Conservation (phyloP, 2,329 filamentous ascomycete species). For the Fusarium solani-melongenae region DNA sequence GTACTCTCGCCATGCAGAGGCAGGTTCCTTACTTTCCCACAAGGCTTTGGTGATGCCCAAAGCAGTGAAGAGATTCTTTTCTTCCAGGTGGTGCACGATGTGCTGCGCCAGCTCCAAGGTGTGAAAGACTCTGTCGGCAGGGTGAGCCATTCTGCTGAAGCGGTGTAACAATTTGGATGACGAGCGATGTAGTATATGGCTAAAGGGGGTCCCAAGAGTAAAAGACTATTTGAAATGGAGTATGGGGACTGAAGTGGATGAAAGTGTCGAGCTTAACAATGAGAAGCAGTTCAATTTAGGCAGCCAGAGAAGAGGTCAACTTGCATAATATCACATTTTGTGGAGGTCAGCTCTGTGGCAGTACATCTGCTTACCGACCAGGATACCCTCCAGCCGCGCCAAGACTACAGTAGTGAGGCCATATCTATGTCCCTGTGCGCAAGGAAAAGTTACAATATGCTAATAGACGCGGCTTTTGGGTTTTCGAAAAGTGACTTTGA, state of each 20-base stretch:
- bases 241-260: background rate
- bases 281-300: background rate
- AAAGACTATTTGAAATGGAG: background rate
- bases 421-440: background rate
- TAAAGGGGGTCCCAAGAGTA: background rate
- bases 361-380: background rate
- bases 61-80: conserved; percentile 4
- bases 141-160: background rate
- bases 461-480: background rate
- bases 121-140: conserved; percentile 21
- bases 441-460: background rate
- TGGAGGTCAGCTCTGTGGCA: background rate
- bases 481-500: no score
- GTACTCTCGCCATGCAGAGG: background rate
- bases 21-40: conserved; percentile 10
- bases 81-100: conserved; percentile 17
- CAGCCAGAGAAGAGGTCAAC: background rate
- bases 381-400: background rate
- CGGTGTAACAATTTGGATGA: background rate
- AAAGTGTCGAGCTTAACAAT: background rate
- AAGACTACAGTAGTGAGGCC: background rate
- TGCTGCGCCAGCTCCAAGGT: conserved; percentile 20
- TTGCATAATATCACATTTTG: background rate
- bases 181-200: background rate
- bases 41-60: conserved; percentile 4